Evolutionary conservation across 495 filamentous ascomycete genomes (phyloP), one percentile per base, ranked within the genome.

Genomic region (Neurospora tetrasperma): DNA sequence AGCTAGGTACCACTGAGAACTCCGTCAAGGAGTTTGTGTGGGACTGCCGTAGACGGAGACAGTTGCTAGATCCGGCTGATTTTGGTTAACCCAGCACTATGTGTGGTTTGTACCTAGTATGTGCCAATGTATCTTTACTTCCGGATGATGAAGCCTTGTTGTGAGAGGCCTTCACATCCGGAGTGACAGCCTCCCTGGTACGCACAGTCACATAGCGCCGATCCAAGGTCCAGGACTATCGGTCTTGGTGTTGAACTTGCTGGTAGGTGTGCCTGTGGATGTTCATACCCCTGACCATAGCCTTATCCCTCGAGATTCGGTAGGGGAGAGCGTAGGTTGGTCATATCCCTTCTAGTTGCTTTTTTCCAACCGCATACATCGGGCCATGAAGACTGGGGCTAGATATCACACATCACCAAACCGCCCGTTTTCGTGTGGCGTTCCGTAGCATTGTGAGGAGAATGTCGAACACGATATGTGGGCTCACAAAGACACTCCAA

Each of bases 81-180:
- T 35, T 48, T 70, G 42, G 71, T 73, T 75, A 73, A 71, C 66
- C 73, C 44, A 39, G 44, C 27, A 68, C 35, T 35, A 16, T 66
- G 27, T 66, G 14, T 6, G 18, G 42, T n/a, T 71, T 69, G 71
- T 59, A 44, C 40, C 44, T 38, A 66, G 40, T 69, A 41, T 54
- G 71, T 44, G 48, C 27, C 41, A 27, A 14, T 62, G 54, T 66
- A 66, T 66, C 54, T 66, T 62, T 27, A 62, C 54, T 62, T 66
- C 54, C 54, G 54, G 54, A 66, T 18, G 12, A 66, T 66, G 54
- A 27, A 35, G 54, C 27, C 54, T 66, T 66, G 54, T 62, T 62
- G 54, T 18, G 31, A 66, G 27, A 18, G 54, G 31, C 54, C 54
- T 35, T 66, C 54, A 18, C 54, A 66, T 18, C 54, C 27, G 54